Conservation (phyloP, 306 rosid species). For the Purshia tridentata region DNA sequence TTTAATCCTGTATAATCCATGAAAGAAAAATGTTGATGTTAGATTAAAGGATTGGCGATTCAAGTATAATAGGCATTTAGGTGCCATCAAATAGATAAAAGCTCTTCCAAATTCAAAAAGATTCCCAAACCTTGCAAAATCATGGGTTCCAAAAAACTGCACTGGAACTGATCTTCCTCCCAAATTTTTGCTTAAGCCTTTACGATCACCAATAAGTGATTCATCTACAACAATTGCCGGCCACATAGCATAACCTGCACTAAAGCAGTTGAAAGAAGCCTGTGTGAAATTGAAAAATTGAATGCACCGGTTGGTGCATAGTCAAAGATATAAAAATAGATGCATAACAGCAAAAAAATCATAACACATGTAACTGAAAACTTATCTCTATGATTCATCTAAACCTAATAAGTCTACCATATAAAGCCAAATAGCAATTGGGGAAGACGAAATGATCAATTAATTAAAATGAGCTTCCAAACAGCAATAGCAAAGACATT, state of each 20-base stretch:
- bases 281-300: not conserved
- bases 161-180: constrained; percentile 89
- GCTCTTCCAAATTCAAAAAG: constrained; percentile 30
- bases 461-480: too few relatives aligned
- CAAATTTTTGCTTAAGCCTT: constrained; percentile 59
- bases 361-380: not conserved
- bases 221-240: constrained; percentile 96
- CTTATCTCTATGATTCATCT: not conserved
- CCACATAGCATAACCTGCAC: constrained; percentile 99
- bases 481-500: not conserved
- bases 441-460: not conserved
- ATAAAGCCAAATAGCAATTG: not conserved
- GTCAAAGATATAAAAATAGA: constrained; percentile 15
- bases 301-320: constrained; percentile 5
- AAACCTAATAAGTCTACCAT: not conserved
- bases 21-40: constrained; percentile 7
- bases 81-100: constrained; percentile 6
- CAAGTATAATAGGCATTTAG: not conserved
- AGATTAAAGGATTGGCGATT: constrained; percentile 14
- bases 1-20: constrained; percentile 60
- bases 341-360: constrained; percentile 5
- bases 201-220: constrained; percentile 73
- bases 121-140: constrained; percentile 84
- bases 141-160: constrained; percentile 96
- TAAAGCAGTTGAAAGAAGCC: constrained; percentile 29